Conservation (phyloP, 208 protist genomes). For the Leishmania martiniquensis region DNA sequence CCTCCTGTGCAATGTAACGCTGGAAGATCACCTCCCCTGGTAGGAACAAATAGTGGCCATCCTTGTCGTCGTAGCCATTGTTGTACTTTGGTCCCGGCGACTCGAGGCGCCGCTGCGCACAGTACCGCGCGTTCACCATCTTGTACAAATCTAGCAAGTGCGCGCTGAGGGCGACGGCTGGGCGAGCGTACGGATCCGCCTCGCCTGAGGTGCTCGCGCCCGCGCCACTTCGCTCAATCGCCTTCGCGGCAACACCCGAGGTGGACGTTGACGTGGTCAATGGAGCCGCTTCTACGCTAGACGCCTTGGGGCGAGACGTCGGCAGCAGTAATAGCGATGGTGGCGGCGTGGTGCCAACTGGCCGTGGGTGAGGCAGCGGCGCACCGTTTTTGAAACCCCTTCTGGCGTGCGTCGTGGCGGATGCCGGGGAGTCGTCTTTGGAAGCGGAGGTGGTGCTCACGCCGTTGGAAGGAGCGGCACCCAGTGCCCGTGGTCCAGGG, state of each 20-base stretch:
- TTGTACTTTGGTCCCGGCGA: slow-evolving; percentile 80
- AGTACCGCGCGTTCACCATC: slow-evolving; percentile 76
- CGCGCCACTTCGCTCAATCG: neutral
- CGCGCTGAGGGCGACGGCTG: slow-evolving; percentile 53
- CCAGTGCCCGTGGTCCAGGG: neutral
- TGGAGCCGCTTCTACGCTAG: neutral
- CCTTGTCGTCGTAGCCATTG: slow-evolving; percentile 88
- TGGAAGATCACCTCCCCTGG: slow-evolving; percentile 82
- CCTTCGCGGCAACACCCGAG: neutral
- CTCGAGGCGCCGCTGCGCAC: slow-evolving; percentile 57
- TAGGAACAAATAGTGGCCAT: slow-evolving; percentile 90
- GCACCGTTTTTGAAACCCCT: slow-evolving; percentile 2
- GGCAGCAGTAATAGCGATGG: neutral
- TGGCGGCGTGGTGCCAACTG: neutral
- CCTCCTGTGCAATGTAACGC: slow-evolving; percentile 86
- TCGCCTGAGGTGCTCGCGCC: neutral
- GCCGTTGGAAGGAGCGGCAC: neutral
- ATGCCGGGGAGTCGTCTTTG: neutral
- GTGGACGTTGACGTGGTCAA: neutral
- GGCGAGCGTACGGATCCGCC: slow-evolving; percentile 25
- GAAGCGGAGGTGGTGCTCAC: neutral
- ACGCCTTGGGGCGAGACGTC: neutral
- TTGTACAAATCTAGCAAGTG: slow-evolving; percentile 73
- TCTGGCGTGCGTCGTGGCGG: neutral
- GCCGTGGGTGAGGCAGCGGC: neutral